Conservation (phyloP, 2,329 filamentous ascomycete genomes). For the Neopestalotiopsis sp. region DNA sequence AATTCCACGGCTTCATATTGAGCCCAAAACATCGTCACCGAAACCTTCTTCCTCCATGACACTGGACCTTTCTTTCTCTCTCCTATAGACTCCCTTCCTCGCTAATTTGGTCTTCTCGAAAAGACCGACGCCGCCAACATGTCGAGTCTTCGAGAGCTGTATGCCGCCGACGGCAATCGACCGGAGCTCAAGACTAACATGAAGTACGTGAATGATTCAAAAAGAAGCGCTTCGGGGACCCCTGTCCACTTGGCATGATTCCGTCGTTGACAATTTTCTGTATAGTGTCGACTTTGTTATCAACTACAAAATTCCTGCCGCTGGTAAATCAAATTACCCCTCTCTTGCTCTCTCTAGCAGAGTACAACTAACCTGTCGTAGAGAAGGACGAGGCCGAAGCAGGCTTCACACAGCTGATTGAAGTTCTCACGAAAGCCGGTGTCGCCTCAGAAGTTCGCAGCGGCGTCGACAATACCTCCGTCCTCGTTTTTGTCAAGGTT, state of each 20-base stretch:
- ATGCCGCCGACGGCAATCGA: slow-evolving; percentile 32
- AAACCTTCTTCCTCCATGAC: background rate
- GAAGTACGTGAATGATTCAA: slow-evolving; percentile 18
- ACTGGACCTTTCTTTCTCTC: background rate
- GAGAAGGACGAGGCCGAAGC: slow-evolving; percentile 73
- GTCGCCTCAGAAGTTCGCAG: slow-evolving; percentile 86
- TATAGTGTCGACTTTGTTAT: slow-evolving; percentile 86
- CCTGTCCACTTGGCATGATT: background rate
- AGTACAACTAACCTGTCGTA: slow-evolving; percentile 36
- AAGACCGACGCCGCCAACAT: slow-evolving; percentile 23
- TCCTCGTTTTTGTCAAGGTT: slow-evolving; percentile 84
- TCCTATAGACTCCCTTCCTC: background rate
- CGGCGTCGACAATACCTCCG: slow-evolving; percentile 69
- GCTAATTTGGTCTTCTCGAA: background rate
- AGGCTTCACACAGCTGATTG: slow-evolving; percentile 78
- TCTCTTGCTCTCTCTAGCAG: background rate
- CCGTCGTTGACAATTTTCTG: slow-evolving; percentile 19
- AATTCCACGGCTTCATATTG: slow-evolving; percentile 10
- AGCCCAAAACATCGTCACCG: slow-evolving; percentile 4
- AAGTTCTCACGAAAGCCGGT: slow-evolving; percentile 78
- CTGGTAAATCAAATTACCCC: slow-evolving; percentile 52
- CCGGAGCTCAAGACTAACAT: slow-evolving; percentile 35
- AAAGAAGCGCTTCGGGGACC: background rate
- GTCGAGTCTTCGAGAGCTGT: slow-evolving; percentile 31
- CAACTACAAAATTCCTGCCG: slow-evolving; percentile 73